A percentile compares a stretch with the other conserved stretches of the same genome.
Evolutionary conservation across 164 flowering plant species (phyloP).

Genomic region (Macadamia integrifolia): DNA sequence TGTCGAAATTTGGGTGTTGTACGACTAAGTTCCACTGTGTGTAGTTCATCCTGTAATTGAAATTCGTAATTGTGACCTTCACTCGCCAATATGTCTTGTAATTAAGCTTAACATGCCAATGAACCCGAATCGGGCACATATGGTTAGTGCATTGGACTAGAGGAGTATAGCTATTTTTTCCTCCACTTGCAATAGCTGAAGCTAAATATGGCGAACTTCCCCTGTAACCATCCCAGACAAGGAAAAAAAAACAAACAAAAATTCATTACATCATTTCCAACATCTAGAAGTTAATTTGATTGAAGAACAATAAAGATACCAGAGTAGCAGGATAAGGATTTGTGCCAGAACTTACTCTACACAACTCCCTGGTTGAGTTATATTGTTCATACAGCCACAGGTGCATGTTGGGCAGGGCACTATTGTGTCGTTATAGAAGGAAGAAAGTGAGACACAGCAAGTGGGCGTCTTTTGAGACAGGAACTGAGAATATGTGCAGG

Average conservation of each 20-base stretch:
- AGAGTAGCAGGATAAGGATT: background rate
- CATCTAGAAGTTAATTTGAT: background rate
- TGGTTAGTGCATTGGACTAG: conserved; percentile 68
- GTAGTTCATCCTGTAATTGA: conserved; percentile 71
- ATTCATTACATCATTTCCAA: background rate
- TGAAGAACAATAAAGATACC: background rate
- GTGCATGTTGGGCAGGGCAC: conserved; percentile 77
- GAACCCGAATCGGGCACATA: conserved; percentile 74
- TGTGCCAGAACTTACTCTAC: conserved; percentile 47
- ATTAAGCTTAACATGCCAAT: conserved; percentile 74
- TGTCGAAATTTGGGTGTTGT: conserved; percentile 79
- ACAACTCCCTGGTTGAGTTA: conserved; percentile 51
- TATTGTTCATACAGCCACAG: conserved; percentile 67
- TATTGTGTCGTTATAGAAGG: conserved; percentile 72
- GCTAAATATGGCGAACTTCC: conserved; percentile 49
- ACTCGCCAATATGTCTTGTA: conserved; percentile 77
- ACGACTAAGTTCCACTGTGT: conserved; percentile 67
- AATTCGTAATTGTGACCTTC: conserved; percentile 60
- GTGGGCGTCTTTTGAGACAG: conserved; percentile 70
- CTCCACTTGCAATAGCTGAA: conserved; percentile 39
- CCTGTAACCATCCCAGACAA: conserved; percentile 26
- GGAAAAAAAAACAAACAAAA: background rate
- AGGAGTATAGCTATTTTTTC: conserved; percentile 34
- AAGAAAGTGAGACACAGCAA: conserved; percentile 84
- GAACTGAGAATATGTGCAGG: conserved; percentile 85